Evolutionary conservation across 2,329 filamentous ascomycete species (phyloP).

Genomic region (Nemania bipapillata): DNA sequence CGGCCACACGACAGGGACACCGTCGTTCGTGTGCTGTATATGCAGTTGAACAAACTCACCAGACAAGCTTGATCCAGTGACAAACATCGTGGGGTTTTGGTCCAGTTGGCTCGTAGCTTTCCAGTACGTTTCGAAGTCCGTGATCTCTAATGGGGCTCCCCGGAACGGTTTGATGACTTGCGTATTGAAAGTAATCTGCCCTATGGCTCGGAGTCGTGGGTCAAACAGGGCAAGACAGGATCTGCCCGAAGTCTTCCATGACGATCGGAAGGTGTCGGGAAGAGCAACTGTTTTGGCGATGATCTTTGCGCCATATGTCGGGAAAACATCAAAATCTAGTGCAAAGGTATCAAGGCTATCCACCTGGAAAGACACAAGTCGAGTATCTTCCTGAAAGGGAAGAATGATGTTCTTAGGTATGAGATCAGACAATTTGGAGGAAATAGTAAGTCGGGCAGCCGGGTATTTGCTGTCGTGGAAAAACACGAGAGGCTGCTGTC

Average conservation of each 20-base stretch:
- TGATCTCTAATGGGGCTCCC: constrained; percentile 92
- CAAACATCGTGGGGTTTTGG: constrained; percentile 83
- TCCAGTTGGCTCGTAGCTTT: constrained; percentile 96
- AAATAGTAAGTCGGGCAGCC: constrained; percentile 92
- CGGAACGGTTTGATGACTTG: constrained; percentile 97
- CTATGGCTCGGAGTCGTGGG: constrained; percentile 88
- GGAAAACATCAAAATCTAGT: constrained; percentile 97
- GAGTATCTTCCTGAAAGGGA: constrained; percentile 94
- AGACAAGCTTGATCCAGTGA: constrained; percentile 93
- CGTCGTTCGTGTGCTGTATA: constrained; percentile 90
- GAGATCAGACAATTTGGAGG: constrained; percentile 92
- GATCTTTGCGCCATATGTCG: constrained; percentile 95
- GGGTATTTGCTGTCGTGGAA: constrained; percentile 98
- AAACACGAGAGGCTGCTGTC: constrained; percentile 84
- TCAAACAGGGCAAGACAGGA: constrained; percentile 93
- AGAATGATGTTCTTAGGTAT: constrained; percentile 96
- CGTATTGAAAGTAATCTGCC: constrained; percentile 91
- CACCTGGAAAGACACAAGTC: constrained; percentile 93
- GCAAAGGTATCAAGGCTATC: constrained; percentile 92
- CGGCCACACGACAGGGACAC: constrained; percentile 86
- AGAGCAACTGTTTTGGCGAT: constrained; percentile 95
- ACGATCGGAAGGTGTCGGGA: constrained; percentile 82
- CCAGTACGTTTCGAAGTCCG: constrained; percentile 99
- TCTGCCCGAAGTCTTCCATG: constrained; percentile 77
- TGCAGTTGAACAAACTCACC: constrained; percentile 95